Conservation (phyloP, 192 early-diverging fungal genomes). For the Diversispora eburnea region DNA sequence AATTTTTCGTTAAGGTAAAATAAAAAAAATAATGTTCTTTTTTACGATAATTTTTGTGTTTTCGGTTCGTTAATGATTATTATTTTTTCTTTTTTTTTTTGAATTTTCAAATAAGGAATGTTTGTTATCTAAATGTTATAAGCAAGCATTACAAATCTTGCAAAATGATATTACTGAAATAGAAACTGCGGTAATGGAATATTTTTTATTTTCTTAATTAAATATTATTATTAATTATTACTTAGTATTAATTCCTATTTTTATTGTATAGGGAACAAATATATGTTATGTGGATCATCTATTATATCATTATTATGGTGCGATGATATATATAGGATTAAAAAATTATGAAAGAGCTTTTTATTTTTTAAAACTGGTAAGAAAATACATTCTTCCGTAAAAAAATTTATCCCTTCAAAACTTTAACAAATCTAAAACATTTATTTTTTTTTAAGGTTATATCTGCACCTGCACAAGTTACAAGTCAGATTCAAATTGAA, state of each 20-base stretch:
- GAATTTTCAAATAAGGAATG: constrained; percentile 35
- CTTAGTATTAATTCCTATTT: neutral
- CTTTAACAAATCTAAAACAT: neutral
- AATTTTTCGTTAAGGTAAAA: constrained; percentile 25
- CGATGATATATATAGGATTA: constrained; percentile 64
- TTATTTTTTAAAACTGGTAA: constrained; percentile 56
- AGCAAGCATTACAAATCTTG: constrained; percentile 45
- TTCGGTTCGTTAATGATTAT: neutral
- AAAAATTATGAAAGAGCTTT: constrained; percentile 63
- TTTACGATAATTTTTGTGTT: neutral
- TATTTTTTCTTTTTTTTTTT: neutral
- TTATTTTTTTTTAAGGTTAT: constrained; percentile 44
- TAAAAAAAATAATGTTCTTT: too few species aligned
- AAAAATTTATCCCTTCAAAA: too few species aligned
- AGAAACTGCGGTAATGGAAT: constrained; percentile 35
- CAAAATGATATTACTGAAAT: constrained; percentile 51
- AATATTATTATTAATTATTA: neutral
- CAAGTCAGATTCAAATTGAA: constrained; percentile 73
- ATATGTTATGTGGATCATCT: constrained; percentile 53
- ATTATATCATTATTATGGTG: constrained; percentile 78
- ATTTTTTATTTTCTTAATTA: too few species aligned
- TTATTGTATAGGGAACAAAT: constrained; percentile 35
- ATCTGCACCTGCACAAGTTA: constrained; percentile 57
- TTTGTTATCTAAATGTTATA: constrained; percentile 47
- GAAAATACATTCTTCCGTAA: neutral